A percentile compares a stretch with the other conserved stretches of the same genome.
Evolutionary conservation across 2,329 filamentous ascomycete genomes (phyloP).

Genomic region (Mariannaea sp.): DNA sequence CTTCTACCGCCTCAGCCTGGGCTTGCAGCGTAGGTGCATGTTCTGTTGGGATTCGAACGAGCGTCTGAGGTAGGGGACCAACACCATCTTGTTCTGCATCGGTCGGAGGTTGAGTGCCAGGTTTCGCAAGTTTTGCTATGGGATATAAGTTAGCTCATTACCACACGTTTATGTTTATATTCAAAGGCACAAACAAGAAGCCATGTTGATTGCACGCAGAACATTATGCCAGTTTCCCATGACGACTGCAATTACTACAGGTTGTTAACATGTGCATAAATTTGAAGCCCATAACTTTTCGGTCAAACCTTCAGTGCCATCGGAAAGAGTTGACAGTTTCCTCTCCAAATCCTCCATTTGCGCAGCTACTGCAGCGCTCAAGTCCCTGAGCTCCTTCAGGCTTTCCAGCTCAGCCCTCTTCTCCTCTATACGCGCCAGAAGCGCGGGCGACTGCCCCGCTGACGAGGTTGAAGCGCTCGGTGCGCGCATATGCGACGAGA

Average conservation of each 20-base stretch:
- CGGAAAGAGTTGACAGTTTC: constrained; percentile 76
- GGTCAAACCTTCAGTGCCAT: constrained; percentile 77
- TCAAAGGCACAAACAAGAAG: constrained; percentile 65
- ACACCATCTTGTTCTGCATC: constrained; percentile 48
- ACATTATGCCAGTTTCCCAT: constrained; percentile 89
- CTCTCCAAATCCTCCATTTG: constrained; percentile 84
- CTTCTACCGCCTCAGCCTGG: constrained; percentile 59
- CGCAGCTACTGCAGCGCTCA: constrained; percentile 76
- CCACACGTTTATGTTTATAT: no score
- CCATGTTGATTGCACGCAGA: constrained; percentile 83
- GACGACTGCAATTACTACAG: constrained; percentile 77
- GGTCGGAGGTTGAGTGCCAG: constrained; percentile 47
- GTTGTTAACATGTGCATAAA: constrained; percentile 30
- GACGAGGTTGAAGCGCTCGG: constrained; percentile 56
- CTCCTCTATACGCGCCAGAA: constrained; percentile 79
- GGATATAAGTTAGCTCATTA: constrained; percentile 3
- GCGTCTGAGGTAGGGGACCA: constrained; percentile 73
- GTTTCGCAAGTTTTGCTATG: constrained; percentile 71
- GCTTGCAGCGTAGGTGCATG: constrained; percentile 70
- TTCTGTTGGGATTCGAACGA: constrained; percentile 84
- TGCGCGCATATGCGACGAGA: constrained; percentile 71
- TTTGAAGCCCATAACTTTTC: neutral
- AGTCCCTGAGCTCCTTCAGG: constrained; percentile 75
- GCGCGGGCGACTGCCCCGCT: constrained; percentile 68
- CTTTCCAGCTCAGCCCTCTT: constrained; percentile 84